These are phyloP conservation scores for Pleurotus giganteus DNA, from an alignment of 768 basidiomycete species.

Conservation along the genomic window DNA sequence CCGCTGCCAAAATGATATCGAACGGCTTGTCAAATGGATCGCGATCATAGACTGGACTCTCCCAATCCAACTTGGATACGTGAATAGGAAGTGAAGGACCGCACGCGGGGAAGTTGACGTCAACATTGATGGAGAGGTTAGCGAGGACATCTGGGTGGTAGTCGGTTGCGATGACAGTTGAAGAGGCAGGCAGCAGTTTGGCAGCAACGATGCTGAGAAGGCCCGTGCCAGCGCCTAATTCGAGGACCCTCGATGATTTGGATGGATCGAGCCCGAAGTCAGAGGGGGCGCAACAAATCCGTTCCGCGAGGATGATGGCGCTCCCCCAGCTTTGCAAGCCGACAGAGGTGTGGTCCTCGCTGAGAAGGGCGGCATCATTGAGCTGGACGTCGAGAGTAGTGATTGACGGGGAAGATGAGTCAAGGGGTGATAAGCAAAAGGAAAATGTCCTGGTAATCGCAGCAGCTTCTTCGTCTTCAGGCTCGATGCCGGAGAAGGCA, in stretches of 20 bases:
- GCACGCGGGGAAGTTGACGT: constrained; percentile 40
- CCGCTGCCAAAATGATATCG: constrained; percentile 75
- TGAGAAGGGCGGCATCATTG: constrained; percentile 65
- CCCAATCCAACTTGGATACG: constrained; percentile 67
- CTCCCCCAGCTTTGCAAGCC: constrained; percentile 87
- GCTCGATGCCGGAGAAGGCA: constrained; percentile 41
- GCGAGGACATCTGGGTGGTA: constrained; percentile 73
- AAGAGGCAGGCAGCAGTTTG: constrained; percentile 35
- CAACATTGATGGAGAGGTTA: constrained; percentile 64
- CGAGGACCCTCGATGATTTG: constrained; percentile 48
- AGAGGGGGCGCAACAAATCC: constrained; percentile 48
- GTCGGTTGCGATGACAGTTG: constrained; percentile 65
- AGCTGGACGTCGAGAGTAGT: constrained; percentile 48
- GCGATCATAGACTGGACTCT: constrained; percentile 33
- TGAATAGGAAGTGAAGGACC: constrained; percentile 26
- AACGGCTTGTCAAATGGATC: constrained; percentile 42
- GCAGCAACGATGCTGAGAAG: constrained; percentile 71
- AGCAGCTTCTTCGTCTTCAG: constrained; percentile 36
- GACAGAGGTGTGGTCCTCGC: constrained; percentile 72
- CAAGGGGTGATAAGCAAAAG: constrained; percentile 31
- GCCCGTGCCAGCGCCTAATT: constrained; percentile 87
- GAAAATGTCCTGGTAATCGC: constrained; percentile 50
- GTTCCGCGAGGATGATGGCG: constrained; percentile 66
- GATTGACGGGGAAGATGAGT: not conserved
- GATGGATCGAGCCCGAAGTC: constrained; percentile 31